Conservation (phyloP, 2,329 filamentous ascomycete genomes). For the Neurospora crassa region DNA sequence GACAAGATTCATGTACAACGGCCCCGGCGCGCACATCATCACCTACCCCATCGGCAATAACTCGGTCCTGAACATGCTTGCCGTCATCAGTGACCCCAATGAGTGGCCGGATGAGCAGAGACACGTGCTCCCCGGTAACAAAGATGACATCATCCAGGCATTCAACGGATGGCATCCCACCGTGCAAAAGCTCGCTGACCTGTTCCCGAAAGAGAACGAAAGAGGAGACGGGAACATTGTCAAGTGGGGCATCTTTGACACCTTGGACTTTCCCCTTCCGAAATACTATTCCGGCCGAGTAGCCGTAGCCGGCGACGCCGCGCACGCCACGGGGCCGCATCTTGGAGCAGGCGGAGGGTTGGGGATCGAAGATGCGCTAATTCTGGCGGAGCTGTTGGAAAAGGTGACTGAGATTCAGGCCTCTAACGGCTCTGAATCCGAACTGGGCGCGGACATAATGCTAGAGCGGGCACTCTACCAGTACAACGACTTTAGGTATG, state of each 20-base stretch:
- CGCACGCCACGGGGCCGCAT: conserved; percentile 46
- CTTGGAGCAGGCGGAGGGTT: conserved; percentile 46
- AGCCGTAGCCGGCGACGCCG: conserved; percentile 45
- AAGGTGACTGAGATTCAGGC: background rate
- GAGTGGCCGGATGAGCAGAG: conserved; percentile 12
- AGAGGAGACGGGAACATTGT: conserved; percentile 31
- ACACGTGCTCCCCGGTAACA: conserved; percentile 28
- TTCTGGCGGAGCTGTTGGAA: conserved; percentile 29
- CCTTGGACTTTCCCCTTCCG: conserved; percentile 32
- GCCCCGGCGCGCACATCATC: conserved; percentile 46
- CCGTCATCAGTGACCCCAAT: conserved; percentile 30
- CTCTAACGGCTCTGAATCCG: background rate
- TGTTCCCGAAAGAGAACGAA: conserved; percentile 34
- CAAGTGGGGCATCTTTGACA: conserved; percentile 48
- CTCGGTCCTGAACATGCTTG: conserved; percentile 47
- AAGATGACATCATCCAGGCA: conserved; percentile 29
- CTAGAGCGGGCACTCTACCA: conserved; percentile 24
- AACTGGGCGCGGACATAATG: background rate
- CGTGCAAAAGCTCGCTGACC: conserved; percentile 26
- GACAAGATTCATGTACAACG: conserved; percentile 47
- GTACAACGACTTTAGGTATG: conserved; percentile 28
- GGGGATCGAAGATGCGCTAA: conserved; percentile 44
- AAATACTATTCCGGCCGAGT: conserved; percentile 33
- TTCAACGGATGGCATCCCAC: conserved; percentile 32
- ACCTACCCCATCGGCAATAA: conserved; percentile 51